Base-by-base conservation (phyloP, 768 basidiomycete genomes). In the Fomitopsis serialis region DNA sequence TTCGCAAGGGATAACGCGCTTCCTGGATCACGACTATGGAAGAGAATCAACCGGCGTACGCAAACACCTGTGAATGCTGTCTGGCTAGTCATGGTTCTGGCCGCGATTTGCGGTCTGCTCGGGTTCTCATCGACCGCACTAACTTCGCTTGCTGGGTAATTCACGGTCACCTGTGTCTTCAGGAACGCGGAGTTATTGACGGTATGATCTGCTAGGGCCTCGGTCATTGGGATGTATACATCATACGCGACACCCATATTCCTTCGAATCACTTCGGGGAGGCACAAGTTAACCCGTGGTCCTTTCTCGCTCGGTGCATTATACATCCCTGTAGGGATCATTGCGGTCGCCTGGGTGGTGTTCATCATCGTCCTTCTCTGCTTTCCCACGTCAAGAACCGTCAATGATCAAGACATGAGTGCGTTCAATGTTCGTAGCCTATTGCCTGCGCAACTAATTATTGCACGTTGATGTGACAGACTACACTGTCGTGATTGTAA, bases 61-160 rank as follows among this genome's bases (percentile, higher is more conserved):
- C 82, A 80, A 62, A 87, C 86, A 2, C 86, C 86, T 0, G 83
- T 87, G 11, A 82, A 87, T 56, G 86, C 85, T 3, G 86, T 86
- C 3, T 88, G 86, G 86, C 72, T 87, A 36, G 85, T 87, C 27
- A 82, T 87, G 69, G 64, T 65, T 25, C 62, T 68, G 27, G 66
- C 85, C 3, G 80, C 70, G 3, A 58, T 87, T 35, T 82, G 80
- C 43, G 85, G 85, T 6, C 68, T 85, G 3, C 67, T 88, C 11
- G 84, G 85, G 0, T 87, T 87, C 64, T 85, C 82, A 4, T 59
- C 63, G 24, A 74, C 85, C 1, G 85, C 84, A 2, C 64, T 87
- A 36, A 70, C 77, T 6, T 86, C 84, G 19, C 75, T 85, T 23
- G 85, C 85, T 2, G 84, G 84, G 85, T 85, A 58, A 22, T 73